These are phyloP conservation scores for Aureoboletus auriporus DNA, from an alignment of 768 basidiomycete species.

Conservation along the genomic window DNA sequence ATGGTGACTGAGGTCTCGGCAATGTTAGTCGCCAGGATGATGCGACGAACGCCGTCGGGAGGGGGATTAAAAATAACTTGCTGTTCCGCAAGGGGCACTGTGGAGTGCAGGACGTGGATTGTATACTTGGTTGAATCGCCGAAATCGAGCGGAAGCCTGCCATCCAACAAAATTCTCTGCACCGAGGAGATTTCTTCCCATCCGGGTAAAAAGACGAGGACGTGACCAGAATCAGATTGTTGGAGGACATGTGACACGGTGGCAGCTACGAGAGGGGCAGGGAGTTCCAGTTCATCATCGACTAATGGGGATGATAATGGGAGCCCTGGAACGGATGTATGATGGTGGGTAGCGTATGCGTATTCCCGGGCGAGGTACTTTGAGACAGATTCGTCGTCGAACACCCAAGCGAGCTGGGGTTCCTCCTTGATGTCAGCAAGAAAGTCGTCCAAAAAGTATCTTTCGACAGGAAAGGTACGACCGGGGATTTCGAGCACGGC, in stretches of 20 bases:
- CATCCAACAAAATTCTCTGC: slow-evolving; percentile 56
- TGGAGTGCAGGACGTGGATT: slow-evolving; percentile 85
- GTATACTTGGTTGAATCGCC: slow-evolving; percentile 51
- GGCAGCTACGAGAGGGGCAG: slow-evolving; percentile 75
- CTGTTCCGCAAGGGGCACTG: slow-evolving; percentile 84
- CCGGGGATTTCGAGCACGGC: slow-evolving; percentile 83
- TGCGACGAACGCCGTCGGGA: slow-evolving; percentile 67
- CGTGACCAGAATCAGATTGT: slow-evolving; percentile 75
- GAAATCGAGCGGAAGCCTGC: slow-evolving; percentile 57
- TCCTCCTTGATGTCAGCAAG: slow-evolving; percentile 44
- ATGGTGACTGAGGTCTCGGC: slow-evolving; percentile 96
- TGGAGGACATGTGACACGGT: slow-evolving; percentile 75
- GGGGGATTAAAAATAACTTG: slow-evolving; percentile 87
- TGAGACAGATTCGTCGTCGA: slow-evolving; percentile 61
- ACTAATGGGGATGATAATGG: slow-evolving; percentile 8
- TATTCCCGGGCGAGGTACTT: slow-evolving; percentile 70
- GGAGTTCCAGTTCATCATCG: slow-evolving; percentile 68
- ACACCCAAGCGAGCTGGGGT: slow-evolving; percentile 55
- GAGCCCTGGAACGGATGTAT: not conserved
- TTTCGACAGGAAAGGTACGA: slow-evolving; percentile 83
- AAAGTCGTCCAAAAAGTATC: slow-evolving; percentile 78
- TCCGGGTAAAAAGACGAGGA: slow-evolving; percentile 89
- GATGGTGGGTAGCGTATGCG: slow-evolving; percentile 12
- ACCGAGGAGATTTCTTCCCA: slow-evolving; percentile 86
- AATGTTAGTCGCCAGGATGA: slow-evolving; percentile 93